These are phyloP conservation scores for Bothriochloa decipiens DNA, from an alignment of 176 grass and related monocot genomes.

Conservation along the genomic window DNA sequence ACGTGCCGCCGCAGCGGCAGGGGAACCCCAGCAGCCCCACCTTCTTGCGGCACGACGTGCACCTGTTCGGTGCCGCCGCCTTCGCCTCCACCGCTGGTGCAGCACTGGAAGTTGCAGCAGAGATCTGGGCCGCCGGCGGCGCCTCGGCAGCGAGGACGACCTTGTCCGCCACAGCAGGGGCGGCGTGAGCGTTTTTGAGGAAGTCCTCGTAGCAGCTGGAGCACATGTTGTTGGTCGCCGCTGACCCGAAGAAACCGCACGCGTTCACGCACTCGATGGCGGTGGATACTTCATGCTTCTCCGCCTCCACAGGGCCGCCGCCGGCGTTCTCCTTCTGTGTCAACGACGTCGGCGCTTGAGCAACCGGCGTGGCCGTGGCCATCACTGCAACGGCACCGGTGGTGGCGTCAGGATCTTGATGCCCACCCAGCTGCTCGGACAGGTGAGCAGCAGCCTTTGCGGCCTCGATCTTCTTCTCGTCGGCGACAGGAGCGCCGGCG, in stretches of 20 bases:
- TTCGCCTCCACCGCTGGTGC: neutral
- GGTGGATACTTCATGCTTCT: neutral
- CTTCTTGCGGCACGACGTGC: constrained; percentile 50
- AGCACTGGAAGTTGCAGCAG: neutral
- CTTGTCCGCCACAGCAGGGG: neutral
- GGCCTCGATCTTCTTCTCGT: neutral
- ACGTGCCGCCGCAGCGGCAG: constrained; percentile 58
- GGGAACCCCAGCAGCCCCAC: constrained; percentile 58
- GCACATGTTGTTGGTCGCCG: constrained; percentile 45
- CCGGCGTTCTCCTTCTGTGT: neutral
- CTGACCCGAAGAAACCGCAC: constrained; percentile 57
- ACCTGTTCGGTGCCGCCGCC: constrained; percentile 39
- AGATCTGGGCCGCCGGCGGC: neutral
- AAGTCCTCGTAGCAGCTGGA: constrained; percentile 47
- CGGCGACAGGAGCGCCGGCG: neutral
- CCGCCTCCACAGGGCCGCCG: neutral
- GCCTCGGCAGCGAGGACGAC: neutral
- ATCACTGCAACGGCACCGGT: too few species aligned
- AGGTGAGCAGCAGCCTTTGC: neutral
- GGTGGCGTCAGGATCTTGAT: neutral
- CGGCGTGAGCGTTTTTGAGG: neutral
- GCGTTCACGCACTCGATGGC: constrained; percentile 26
- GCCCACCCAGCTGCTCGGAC: neutral
- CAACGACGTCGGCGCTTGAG: neutral
- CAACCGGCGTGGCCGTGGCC: neutral